Percentiles rank a stretch among this genome's conserved stretches.
These are phyloP conservation scores for Friedmanniomyces endolithicus DNA, from an alignment of 495 filamentous ascomycete species.

Conservation along the genomic window DNA sequence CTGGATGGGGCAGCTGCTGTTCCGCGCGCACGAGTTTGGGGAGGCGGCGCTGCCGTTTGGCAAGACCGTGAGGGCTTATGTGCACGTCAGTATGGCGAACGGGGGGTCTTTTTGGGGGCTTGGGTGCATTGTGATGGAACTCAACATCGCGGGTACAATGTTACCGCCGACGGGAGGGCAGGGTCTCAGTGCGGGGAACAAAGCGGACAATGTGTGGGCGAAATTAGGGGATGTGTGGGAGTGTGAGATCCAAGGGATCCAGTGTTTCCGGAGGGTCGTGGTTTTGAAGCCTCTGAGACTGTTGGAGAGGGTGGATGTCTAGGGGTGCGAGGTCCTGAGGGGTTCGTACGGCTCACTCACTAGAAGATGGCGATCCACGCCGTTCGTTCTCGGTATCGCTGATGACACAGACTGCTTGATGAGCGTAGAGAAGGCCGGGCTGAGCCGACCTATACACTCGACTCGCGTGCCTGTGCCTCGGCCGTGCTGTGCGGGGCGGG, in stretches of 20 bases:
- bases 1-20: constrained; percentile 59
- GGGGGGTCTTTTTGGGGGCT: background rate
- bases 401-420: background rate
- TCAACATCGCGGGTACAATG: constrained; percentile 4
- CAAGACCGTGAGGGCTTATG: constrained; percentile 44
- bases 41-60: constrained; percentile 44
- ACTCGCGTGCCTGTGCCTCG: background rate
- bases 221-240: constrained; percentile 26
- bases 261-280: constrained; percentile 16
- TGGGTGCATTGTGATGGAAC: background rate
- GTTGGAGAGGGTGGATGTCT: constrained; percentile 6
- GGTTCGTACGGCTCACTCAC: too few species aligned
- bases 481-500: background rate
- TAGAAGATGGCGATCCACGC: too few species aligned
- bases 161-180: background rate
- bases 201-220: background rate
- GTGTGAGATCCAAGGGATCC: constrained; percentile 18
- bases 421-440: background rate
- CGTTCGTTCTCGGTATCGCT: background rate
- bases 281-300: constrained; percentile 8
- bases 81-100: constrained; percentile 17
- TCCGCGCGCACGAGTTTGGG: constrained; percentile 63
- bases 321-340: too few species aligned
- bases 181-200: too few species aligned
- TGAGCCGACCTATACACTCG: background rate